Conservation (phyloP, 495 filamentous ascomycete genomes). For the Amphirosellinia nigrospora region DNA sequence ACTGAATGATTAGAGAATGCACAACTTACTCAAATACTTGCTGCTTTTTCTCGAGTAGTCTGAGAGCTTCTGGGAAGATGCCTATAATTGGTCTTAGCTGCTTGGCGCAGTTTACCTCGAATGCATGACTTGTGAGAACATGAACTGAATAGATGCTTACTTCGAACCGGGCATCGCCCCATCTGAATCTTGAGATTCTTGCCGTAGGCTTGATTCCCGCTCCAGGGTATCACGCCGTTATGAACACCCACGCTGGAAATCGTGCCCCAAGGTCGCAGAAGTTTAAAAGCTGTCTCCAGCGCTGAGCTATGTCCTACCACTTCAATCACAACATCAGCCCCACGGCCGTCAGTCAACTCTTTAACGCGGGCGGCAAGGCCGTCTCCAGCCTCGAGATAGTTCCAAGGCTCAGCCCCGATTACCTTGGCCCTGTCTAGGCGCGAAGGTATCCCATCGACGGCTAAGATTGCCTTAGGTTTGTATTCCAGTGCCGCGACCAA, state of each 20-base stretch:
- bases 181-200: constrained; percentile 89
- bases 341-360: constrained; percentile 49
- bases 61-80: constrained; percentile 76
- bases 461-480: constrained; percentile 49
- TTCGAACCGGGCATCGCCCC: constrained; percentile 89
- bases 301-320: constrained; percentile 57
- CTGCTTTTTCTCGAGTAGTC: constrained; percentile 78
- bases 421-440: constrained; percentile 49
- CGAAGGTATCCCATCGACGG: constrained; percentile 52
- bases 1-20: not conserved
- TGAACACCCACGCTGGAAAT: constrained; percentile 63
- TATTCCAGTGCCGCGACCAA: constrained; percentile 55
- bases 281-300: constrained; percentile 53
- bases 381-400: constrained; percentile 41
- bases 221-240: constrained; percentile 55
- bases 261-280: constrained; percentile 55
- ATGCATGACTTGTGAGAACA: not conserved
- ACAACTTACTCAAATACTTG: constrained; percentile 73
- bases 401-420: constrained; percentile 50
- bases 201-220: constrained; percentile 76
- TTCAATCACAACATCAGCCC: constrained; percentile 62
- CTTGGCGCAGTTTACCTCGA: not conserved
- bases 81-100: constrained; percentile 4
- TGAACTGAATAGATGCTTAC: constrained; percentile 29
- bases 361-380: constrained; percentile 41